Base-by-base conservation (phyloP, 164 flowering plant species). In the Akebia trifoliata region DNA sequence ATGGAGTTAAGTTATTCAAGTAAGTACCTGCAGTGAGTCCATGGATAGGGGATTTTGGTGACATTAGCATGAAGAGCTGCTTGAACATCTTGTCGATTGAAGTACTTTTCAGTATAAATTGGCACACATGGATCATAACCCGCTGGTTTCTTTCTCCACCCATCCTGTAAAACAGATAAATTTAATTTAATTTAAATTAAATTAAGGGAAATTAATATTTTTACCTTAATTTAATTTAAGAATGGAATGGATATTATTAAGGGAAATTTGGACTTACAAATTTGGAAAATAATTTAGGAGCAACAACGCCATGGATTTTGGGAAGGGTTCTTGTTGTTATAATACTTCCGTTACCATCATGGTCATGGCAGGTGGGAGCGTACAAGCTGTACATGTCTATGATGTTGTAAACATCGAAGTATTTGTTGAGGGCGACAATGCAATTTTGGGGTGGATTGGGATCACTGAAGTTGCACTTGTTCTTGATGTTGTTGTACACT, bases 361-460 rank as follows among this genome's bases (percentile, higher is more conserved):
- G n/a, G n/a, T 58, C 50, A 6, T 48, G 59, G 36, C 97, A 90
- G 0, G 24, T 60, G 0, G 95, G 95, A 43, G 85, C 29, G 43
- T 90, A 87, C 65, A 84, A 63, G 60, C 85, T 81, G 60, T 81
- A 84, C 92, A 87, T 87, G 73, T 87, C 97, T 4, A 90, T 84
- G 67, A 85, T 68, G 0, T 60, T 8, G 63, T 81, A 90, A 1
- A 85, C 81, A 0, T 37, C 58, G 17, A 73, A 78, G 63, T 86
- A 86, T 32, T 63, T 38, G 6, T 42, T 28, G 1, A 90, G 53
- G 14, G 69, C 74, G 0, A 6, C 7, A 3, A 60, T 12, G 70
- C 95, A 90, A 0, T 17, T 70, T 0, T 20, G 8, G 0, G 73
- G 22, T 0, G 5, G 14, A 21, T 60, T 18, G 0, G n/a, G 0